Evolutionary conservation across 257 asterid species (phyloP).

Genomic region (Przewalskia tangutica): DNA sequence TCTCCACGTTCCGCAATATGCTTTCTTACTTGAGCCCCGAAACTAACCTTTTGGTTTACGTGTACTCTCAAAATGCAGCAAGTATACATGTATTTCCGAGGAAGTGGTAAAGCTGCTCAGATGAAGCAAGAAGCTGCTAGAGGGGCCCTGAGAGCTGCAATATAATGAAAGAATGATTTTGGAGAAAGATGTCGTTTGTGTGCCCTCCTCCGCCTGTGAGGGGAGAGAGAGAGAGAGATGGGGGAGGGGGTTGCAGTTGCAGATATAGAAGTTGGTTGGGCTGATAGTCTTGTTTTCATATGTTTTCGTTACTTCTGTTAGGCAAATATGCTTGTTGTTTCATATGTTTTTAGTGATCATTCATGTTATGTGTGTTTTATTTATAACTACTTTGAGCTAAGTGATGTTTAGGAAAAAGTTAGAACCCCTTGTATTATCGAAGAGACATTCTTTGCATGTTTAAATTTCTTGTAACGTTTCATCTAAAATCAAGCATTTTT

Average conservation of each 20-base stretch:
- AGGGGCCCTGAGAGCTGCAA: slow-evolving; percentile 40
- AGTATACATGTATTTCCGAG: slow-evolving; percentile 56
- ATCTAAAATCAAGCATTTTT: not conserved
- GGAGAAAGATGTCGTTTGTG: not conserved
- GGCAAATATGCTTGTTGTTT: not conserved
- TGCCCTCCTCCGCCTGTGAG: too few species aligned
- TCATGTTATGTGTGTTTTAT: not conserved
- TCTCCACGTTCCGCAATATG: not conserved
- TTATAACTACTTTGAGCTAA: not conserved
- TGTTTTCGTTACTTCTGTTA: not conserved
- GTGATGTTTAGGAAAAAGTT: not conserved
- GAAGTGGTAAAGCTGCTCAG: slow-evolving; percentile 44
- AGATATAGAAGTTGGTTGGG: not conserved
- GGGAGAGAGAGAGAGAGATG: too few species aligned
- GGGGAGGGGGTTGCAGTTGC: not conserved
- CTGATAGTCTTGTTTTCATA: not conserved
- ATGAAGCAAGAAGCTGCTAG: slow-evolving; percentile 49
- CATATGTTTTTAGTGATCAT: not conserved
- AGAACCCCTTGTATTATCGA: not conserved
- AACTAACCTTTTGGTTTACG: not conserved
- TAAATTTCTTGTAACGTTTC: not conserved
- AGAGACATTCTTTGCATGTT: not conserved
- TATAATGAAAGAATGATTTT: slow-evolving; percentile 5
- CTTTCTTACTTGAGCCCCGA: not conserved
- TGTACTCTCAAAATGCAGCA: slow-evolving; percentile 27